Percentiles rank a stretch among this genome's conserved stretches.
Conservation (phyloP, 176 grass and related monocot genomes). For the Zea luxurians region DNA sequence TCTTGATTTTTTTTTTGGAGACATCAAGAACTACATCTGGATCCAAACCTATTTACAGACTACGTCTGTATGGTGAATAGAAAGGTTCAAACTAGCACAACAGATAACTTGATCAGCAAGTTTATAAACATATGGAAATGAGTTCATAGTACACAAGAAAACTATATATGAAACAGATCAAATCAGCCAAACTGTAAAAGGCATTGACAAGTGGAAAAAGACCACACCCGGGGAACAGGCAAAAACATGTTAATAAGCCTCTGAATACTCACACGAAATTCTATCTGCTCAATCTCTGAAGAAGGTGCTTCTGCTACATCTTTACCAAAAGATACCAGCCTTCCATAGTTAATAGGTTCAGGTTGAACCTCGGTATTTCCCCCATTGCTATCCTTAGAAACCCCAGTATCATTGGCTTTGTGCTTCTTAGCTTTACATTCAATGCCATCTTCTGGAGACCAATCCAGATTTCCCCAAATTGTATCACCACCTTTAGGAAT, state of each 20-base stretch:
- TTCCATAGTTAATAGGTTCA: constrained; percentile 73
- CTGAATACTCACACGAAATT: constrained; percentile 80
- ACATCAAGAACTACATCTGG: constrained; percentile 2
- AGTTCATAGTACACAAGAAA: constrained; percentile 11
- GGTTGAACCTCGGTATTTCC: constrained; percentile 36
- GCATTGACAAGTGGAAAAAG: constrained; percentile 15
- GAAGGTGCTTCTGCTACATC: constrained; percentile 64
- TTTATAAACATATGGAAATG: constrained; percentile 14
- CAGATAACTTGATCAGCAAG: not conserved
- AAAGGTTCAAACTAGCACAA: constrained; percentile 14
- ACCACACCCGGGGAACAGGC: constrained; percentile 17
- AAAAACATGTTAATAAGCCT: constrained; percentile 15
- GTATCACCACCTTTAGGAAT: constrained; percentile 97
- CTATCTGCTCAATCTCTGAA: constrained; percentile 64
- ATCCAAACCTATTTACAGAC: not conserved
- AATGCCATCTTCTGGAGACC: constrained; percentile 75
- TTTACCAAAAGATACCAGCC: constrained; percentile 86
- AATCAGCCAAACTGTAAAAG: constrained; percentile 20
- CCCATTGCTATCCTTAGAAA: constrained; percentile 49
- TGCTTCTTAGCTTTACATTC: constrained; percentile 71
- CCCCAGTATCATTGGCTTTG: constrained; percentile 56
- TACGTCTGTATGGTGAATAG: not conserved
- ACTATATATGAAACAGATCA: constrained; percentile 16
- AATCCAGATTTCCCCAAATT: constrained; percentile 91
- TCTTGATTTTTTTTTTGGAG: not conserved